phyloP scores from a whole-genome alignment of 371 early-diverging fungal genomes.

The Rhizopus delemar region DNA sequence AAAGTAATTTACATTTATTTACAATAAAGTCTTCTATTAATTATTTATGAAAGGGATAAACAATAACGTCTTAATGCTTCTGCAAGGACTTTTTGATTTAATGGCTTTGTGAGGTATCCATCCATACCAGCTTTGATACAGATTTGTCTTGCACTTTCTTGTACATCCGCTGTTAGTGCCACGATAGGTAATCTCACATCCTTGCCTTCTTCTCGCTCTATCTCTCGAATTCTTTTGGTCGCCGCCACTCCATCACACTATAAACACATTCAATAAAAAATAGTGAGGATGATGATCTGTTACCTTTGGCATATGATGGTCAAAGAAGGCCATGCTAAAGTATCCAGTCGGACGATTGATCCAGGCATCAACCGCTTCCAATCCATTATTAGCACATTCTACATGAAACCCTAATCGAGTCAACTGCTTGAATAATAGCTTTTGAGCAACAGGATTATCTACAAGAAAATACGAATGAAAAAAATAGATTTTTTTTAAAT shows the following conservation, averaged over 20 bases:
- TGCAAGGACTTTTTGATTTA: conserved; percentile 37
- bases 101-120: conserved; percentile 47
- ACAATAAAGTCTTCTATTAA: too few species aligned
- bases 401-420: conserved; percentile 46
- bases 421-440: conserved; percentile 42
- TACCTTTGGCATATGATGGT: conserved; percentile 55
- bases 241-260: conserved; percentile 54
- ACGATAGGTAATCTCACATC: conserved; percentile 29
- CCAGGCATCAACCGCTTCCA: conserved; percentile 46
- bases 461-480: too few species aligned
- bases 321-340: conserved; percentile 47
- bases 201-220: conserved; percentile 27
- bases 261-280: not conserved
- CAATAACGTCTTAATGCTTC: conserved; percentile 34
- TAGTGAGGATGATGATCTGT: not conserved
- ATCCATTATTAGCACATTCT: conserved; percentile 48
- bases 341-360: conserved; percentile 27
- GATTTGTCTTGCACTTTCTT: conserved; percentile 45
- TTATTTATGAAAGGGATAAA: not conserved
- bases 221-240: conserved; percentile 38
- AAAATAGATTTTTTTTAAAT: too few species aligned
- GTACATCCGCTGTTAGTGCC: conserved; percentile 52
- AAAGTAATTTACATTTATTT: too few species aligned
- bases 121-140: conserved; percentile 55
- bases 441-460: conserved; percentile 53